A percentile compares a stretch with the other conserved stretches of the same genome.
Conservation (phyloP, 352 stramenopile genomes). For the Phytophthora sp. region DNA sequence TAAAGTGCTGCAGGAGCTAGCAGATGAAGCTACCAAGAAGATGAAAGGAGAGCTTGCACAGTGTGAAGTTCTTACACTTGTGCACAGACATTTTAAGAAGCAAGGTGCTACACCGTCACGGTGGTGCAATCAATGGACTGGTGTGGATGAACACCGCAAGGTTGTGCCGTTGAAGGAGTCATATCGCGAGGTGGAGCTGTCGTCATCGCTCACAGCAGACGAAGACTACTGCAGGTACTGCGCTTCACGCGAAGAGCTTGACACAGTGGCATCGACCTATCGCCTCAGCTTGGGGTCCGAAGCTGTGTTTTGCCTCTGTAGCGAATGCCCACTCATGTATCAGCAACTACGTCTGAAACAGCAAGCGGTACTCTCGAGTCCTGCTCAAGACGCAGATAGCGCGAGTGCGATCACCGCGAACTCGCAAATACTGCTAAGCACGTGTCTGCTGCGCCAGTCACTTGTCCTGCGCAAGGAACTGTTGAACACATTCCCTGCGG, state of each 20-base stretch:
- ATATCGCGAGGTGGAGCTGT: not conserved
- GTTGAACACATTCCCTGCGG: constrained; percentile 15
- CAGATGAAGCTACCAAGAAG: constrained; percentile 1
- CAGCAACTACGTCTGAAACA: constrained; percentile 13
- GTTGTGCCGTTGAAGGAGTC: constrained; percentile 31
- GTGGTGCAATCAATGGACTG: constrained; percentile 24
- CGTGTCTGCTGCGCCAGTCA: constrained; percentile 39
- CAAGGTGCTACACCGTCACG: not conserved
- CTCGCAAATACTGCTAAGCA: constrained; percentile 23
- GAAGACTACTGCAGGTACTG: constrained; percentile 16
- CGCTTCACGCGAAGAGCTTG: constrained; percentile 7
- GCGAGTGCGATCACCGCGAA: not conserved
- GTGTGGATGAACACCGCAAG: constrained; percentile 25
- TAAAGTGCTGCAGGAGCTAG: constrained; percentile 31
- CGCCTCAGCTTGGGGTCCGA: not conserved
- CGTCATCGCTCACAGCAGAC: not conserved
- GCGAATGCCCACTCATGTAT: constrained; percentile 18
- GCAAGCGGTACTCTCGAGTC: constrained; percentile 4
- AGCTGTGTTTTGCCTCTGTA: constrained; percentile 24
- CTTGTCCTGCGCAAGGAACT: constrained; percentile 33
- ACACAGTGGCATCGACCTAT: constrained; percentile 4
- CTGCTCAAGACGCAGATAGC: constrained; percentile 4
- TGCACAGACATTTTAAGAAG: constrained; percentile 21
- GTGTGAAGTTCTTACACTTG: constrained; percentile 34
- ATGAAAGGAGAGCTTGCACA: constrained; percentile 15